These are phyloP conservation scores for Boletellus sp. DNA, from an alignment of 768 basidiomycete species.

Conservation along the genomic window DNA sequence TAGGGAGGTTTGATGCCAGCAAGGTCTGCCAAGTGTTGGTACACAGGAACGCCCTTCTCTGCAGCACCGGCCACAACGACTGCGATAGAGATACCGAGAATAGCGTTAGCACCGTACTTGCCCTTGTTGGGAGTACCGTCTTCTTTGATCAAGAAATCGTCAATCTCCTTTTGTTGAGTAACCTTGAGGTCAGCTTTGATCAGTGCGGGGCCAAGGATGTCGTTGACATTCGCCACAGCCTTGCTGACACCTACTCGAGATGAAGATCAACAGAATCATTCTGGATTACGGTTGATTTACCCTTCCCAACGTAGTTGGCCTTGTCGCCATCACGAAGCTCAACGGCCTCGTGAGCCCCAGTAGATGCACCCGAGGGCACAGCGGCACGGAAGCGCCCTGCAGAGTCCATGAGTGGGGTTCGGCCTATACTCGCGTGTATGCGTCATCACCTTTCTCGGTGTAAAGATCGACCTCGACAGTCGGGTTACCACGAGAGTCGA, in stretches of 20 bases:
- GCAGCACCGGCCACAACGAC: slow-evolving; percentile 90
- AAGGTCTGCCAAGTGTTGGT: slow-evolving; percentile 94
- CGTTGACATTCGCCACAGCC: slow-evolving; percentile 94
- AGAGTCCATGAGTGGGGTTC: slow-evolving; percentile 12
- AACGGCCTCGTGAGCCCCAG: slow-evolving; percentile 96
- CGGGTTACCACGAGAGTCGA: slow-evolving; percentile 98
- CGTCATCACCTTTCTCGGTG: slow-evolving; percentile 74
- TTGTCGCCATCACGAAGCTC: slow-evolving; percentile 98
- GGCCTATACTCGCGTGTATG: slow-evolving; percentile 2
- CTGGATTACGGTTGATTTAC: slow-evolving; percentile 38
- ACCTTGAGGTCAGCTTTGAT: slow-evolving; percentile 81
- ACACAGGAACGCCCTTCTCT: slow-evolving; percentile 93
- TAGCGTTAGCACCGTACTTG: slow-evolving; percentile 98
- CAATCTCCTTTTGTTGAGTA: slow-evolving; percentile 91
- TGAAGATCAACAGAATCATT: background rate
- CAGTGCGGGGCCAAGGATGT: slow-evolving; percentile 82
- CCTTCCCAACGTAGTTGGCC: slow-evolving; percentile 90
- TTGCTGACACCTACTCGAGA: slow-evolving; percentile 72
- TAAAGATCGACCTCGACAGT: slow-evolving; percentile 91
- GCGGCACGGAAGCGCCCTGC: slow-evolving; percentile 89
- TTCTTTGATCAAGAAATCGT: slow-evolving; percentile 96
- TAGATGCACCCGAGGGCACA: slow-evolving; percentile 98
- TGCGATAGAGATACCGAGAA: slow-evolving; percentile 97
- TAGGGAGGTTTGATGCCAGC: slow-evolving; percentile 94
- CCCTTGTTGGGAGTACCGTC: slow-evolving; percentile 99